Percentiles rank a stretch among this genome's conserved stretches.
Evolutionary conservation across 2,329 filamentous ascomycete species (phyloP).

Genomic region (Colletotrichum cordylinicola): DNA sequence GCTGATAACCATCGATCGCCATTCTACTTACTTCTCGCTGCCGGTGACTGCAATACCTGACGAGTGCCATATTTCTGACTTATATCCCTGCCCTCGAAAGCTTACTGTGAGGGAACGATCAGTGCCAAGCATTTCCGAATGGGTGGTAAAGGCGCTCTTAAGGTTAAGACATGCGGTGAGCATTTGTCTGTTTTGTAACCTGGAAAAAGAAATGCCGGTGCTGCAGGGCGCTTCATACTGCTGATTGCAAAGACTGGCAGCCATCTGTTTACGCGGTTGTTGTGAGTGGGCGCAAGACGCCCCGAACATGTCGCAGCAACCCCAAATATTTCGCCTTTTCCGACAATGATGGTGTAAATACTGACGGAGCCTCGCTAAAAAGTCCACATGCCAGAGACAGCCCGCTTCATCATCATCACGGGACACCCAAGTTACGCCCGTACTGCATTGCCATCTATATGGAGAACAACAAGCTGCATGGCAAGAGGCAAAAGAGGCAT

Average conservation of each 20-base stretch:
- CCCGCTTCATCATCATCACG: not conserved
- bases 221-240: not conserved
- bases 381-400: not conserved
- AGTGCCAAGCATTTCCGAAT: slow-evolving; percentile 7
- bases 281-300: not conserved
- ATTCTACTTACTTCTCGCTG: too few relatives aligned
- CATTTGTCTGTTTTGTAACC: not conserved
- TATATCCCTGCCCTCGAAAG: not conserved
- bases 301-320: not conserved
- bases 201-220: not conserved
- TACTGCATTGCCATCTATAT: not conserved
- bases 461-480: not conserved
- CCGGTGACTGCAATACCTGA: not conserved
- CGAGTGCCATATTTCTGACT: not conserved
- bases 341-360: not conserved
- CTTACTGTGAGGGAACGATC: not conserved
- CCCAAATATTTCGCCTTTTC: not conserved
- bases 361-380: not conserved
- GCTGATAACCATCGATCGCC: not conserved
- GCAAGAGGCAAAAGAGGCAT: not conserved
- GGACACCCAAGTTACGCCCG: not conserved
- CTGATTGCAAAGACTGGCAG: not conserved
- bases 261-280: not conserved
- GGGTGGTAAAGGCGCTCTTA: slow-evolving; percentile 1
- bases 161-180: slow-evolving; percentile 1